A percentile compares a stretch with the other conserved stretches of the same genome.
These are phyloP conservation scores for Trichoderma endophyticum DNA, from an alignment of 2,329 filamentous ascomycete species.

Conservation along the genomic window DNA sequence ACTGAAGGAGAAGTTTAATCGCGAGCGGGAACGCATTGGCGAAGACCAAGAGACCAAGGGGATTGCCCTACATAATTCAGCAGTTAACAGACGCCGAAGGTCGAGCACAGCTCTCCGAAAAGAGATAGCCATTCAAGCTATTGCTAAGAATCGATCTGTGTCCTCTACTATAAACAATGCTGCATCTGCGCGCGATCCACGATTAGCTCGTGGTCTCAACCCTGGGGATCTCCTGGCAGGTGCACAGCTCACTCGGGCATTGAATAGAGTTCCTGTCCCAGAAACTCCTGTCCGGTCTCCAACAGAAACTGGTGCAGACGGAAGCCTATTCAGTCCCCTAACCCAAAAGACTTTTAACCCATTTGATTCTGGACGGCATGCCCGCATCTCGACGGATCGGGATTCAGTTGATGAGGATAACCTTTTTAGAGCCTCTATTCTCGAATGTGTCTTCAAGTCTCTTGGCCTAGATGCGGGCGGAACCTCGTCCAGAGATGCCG, in stretches of 20 bases:
- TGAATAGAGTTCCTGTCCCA: constrained; percentile 18
- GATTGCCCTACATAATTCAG: constrained; percentile 86
- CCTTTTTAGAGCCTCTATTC: constrained; percentile 81
- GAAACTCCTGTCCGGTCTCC: constrained; percentile 21
- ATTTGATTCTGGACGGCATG: constrained; percentile 51
- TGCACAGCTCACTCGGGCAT: constrained; percentile 64
- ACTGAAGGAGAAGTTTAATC: constrained; percentile 87
- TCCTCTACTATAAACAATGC: constrained; percentile 44
- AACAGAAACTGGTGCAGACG: constrained; percentile 30
- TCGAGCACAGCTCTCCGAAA: constrained; percentile 74
- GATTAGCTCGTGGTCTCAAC: constrained; percentile 51
- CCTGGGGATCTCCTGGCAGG: constrained; percentile 80
- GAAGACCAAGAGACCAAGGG: constrained; percentile 80
- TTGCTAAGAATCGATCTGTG: constrained; percentile 45
- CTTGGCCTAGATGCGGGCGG: constrained; percentile 75
- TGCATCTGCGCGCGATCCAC: constrained; percentile 40
- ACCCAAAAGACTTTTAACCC: constrained; percentile 53
- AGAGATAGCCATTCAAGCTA: constrained; percentile 72
- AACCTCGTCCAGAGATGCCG: constrained; percentile 61
- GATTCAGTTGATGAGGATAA: constrained; percentile 86
- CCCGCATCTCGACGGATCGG: constrained; percentile 58
- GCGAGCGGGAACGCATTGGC: constrained; percentile 77
- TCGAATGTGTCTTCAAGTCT: constrained; percentile 94
- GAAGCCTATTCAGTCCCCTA: constrained; percentile 43
- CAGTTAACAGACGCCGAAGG: constrained; percentile 61